These are phyloP conservation scores for Erythrobasidium hasegawianum DNA, from an alignment of 1,284 basidiomycete genomes.

Conservation along the genomic window DNA sequence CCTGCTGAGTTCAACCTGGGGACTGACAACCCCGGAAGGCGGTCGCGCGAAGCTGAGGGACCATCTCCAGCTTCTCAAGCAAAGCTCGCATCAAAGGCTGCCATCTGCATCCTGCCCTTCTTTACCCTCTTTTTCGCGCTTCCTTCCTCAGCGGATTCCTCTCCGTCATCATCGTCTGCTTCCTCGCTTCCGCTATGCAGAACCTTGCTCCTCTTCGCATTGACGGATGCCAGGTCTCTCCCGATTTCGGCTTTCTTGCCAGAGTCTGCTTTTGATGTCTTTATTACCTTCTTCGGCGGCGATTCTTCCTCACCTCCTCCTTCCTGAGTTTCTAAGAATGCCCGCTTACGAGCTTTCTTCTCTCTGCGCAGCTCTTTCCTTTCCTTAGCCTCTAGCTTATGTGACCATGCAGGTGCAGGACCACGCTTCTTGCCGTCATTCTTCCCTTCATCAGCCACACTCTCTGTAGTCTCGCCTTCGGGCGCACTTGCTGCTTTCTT, in stretches of 20 bases:
- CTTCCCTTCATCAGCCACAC: not conserved
- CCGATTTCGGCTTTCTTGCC: too few species aligned
- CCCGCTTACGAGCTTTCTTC: slow-evolving; percentile 52
- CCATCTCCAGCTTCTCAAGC: too few species aligned
- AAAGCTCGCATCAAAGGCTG: slow-evolving; percentile 11
- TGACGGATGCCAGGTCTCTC: too few species aligned
- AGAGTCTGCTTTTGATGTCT: too few species aligned
- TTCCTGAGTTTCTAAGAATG: slow-evolving; percentile 20
- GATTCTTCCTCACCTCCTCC: not conserved
- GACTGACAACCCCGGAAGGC: too few species aligned
- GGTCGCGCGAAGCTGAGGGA: too few species aligned
- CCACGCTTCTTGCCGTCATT: not conserved
- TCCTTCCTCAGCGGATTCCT: slow-evolving; percentile 65
- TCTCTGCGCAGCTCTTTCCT: slow-evolving; percentile 60
- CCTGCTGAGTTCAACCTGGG: too few species aligned
- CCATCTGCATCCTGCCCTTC: slow-evolving; percentile 47
- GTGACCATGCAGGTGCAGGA: slow-evolving; percentile 52
- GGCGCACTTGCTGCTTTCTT: not conserved
- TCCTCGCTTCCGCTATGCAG: slow-evolving; percentile 65
- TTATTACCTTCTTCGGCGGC: not conserved
- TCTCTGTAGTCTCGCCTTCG: not conserved
- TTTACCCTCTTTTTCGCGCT: slow-evolving; percentile 70
- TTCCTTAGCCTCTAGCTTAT: slow-evolving; percentile 70
- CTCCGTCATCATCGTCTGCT: slow-evolving; percentile 65
- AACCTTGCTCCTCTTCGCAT: slow-evolving; percentile 44